Evolutionary conservation across 202 grass and related monocot genomes (phyloP), one percentile per base, ranked within the genome.

Genomic region (Schoenoplectus tabernaemontani): DNA sequence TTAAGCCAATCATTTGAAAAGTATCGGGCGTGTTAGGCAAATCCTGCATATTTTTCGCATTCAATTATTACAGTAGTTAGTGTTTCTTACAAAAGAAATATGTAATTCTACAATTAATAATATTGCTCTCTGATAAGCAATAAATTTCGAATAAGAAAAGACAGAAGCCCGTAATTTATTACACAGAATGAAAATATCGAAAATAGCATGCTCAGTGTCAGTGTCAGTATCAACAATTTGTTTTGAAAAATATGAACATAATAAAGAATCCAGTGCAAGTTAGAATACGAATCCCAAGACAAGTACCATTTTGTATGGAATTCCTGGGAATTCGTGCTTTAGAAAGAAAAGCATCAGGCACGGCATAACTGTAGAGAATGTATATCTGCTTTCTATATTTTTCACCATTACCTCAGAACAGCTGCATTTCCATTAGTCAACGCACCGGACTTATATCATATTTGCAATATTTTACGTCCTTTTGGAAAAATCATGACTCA

Each of bases 351-450:
- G 43, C 50, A 23, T 43, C 66, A 22, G 2, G 12, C 43, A 48
- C 23, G 8, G 23, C 33, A n/a, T 74, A 74, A 74, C 69, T 74
- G 69, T 74, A 53, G 69, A 74, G 24, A 73, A 71, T 70, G 22
- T 61, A 32, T 62, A 9, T 53, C 26, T 53, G 1, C 24, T 50
- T 15, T 73, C 11, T 73, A 23, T 22, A 9, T 41, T 67, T n/a
- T 53, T n/a, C n/a, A 38, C 23, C 11, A 48, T 71, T 32, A 51
- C 44, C 44, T 16, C 44, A 51, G 16, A 50, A 50, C 4, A 17
- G 9, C 17, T 3, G 32, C 13, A 22, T 51, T 50, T n/a, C 68
- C 44, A 30, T 73, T 51, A 50, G 23, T 73, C 68, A 73, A 73
- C 2, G 43, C 43, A 30, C 68, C 2, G 68, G 68, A 73, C 9